Base-by-base conservation (phyloP, 345 rosid species). In the Gossypium sturtianum region DNA sequence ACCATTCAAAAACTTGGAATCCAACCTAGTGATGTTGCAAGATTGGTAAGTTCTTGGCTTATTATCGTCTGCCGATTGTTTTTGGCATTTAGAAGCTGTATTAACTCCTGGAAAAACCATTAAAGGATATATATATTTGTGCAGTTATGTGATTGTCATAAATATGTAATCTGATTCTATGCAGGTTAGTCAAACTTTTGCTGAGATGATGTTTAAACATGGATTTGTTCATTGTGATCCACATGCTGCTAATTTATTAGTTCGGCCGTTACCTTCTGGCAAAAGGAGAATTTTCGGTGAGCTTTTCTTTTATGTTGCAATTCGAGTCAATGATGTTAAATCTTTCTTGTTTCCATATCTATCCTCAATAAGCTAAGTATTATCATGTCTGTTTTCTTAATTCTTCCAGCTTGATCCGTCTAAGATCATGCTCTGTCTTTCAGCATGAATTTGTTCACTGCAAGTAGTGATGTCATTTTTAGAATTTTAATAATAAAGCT, bases 181-280 rank as follows among this genome's bases (percentile, higher is more conserved):
- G 77, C 87, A 94, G 98, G 93, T 92, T 64, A 92, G 90, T 85
- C 90, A 87, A 77, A 81, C 88, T 60, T 94, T 94, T 86, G 93
- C 97, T 62, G 97, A 94, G 82, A 94, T 94, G 98, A 94, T 91
- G 86, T 94, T 92, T 79, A 94, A 86, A 81, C 97, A 94, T 78
- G 98, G 97, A 16, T 94, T 94, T 79, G 97, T 92, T 80, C 98
- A 94, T 74, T 94, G 98, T 81, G 98, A 94, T 45, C 98, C 98
- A n/a, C 98, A 94, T 78, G 97, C 97, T 71, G 97, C 98, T 63
- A 94, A 94, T 82, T 77, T 94, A 86, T 83, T 94, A 12, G 86
- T 94, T 78, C 94, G 97, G 64, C 90, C 94, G 68, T 69, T 88
- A 77, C 96, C 97, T 80, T 86, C 84, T 61, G 83, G 89, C 22